Percentiles rank a stretch among this genome's conserved stretches.
phyloP scores from a whole-genome alignment of 805 yeast genomes.

The Lipomyces starkeyi region DNA sequence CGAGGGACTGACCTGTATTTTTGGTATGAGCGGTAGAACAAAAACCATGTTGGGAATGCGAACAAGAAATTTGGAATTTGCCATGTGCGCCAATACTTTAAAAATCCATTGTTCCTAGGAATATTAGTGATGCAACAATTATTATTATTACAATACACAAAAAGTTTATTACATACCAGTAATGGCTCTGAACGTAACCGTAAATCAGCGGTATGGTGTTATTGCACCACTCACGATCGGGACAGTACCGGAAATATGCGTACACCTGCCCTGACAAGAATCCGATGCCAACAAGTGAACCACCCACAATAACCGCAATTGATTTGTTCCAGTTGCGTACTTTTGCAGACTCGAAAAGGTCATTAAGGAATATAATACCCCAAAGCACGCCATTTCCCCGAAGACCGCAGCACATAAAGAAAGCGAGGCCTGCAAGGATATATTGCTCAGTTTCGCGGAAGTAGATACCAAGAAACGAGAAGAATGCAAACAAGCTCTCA shows the following conservation, averaged over 20 bases:
- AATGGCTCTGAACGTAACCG: conserved; percentile 72
- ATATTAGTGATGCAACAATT: background rate
- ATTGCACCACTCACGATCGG: conserved; percentile 82
- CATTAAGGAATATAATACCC: conserved; percentile 70
- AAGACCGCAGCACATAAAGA: conserved; percentile 64
- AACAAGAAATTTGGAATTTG: conserved; percentile 84
- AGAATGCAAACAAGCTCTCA: conserved; percentile 71
- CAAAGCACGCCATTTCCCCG: conserved; percentile 79
- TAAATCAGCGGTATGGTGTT: conserved; percentile 63
- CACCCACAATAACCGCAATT: conserved; percentile 54
- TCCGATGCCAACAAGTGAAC: conserved; percentile 57
- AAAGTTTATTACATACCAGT: conserved; percentile 60
- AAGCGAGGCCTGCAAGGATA: conserved; percentile 57
- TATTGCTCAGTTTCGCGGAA: conserved; percentile 51
- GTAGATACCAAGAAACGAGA: conserved; percentile 62
- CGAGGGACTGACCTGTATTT: conserved; percentile 38
- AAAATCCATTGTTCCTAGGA: conserved; percentile 63
- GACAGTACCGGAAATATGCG: conserved; percentile 70
- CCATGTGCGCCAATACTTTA: conserved; percentile 79
- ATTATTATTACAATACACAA: background rate
- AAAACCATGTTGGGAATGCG: conserved; percentile 67
- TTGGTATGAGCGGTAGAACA: conserved; percentile 46
- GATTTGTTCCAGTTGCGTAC: conserved; percentile 14
- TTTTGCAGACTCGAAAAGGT: conserved; percentile 47
- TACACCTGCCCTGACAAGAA: conserved; percentile 56